phyloP scores from a whole-genome alignment of 768 basidiomycete species.

The Saitozyma sp. region DNA sequence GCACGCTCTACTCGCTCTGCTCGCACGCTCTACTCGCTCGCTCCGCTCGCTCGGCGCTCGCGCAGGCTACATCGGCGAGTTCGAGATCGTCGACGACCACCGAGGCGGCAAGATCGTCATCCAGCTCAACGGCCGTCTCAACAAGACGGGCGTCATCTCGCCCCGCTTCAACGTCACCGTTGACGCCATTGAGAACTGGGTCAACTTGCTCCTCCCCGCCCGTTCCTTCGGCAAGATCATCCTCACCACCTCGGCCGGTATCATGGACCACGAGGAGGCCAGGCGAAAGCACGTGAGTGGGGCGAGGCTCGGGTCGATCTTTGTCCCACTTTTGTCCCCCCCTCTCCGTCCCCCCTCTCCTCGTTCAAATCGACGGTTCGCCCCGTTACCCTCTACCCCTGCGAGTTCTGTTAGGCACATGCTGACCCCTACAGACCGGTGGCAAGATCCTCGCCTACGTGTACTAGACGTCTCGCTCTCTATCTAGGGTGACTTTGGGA shows the following conservation, averaged over 20 bases:
- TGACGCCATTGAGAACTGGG: slow-evolving; percentile 76
- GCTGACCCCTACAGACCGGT: slow-evolving; percentile 55
- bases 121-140: slow-evolving; percentile 95
- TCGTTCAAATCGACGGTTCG: too few relatives aligned
- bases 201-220: slow-evolving; percentile 92
- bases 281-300: slow-evolving; percentile 77
- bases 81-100: slow-evolving; percentile 98
- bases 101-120: slow-evolving; percentile 97
- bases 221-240: slow-evolving; percentile 97
- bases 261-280: slow-evolving; percentile 96
- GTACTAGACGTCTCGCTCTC: slow-evolving; percentile 60
- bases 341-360: too few relatives aligned
- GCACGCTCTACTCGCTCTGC: too few relatives aligned
- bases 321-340: background rate
- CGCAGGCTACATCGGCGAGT: slow-evolving; percentile 94
- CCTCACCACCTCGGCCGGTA: slow-evolving; percentile 95
- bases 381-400: too few relatives aligned
- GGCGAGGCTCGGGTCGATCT: background rate
- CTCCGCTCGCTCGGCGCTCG: background rate
- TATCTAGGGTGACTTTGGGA: too few relatives aligned
- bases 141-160: slow-evolving; percentile 99
- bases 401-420: background rate
- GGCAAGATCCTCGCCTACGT: slow-evolving; percentile 92
- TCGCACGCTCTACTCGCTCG: too few relatives aligned
- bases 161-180: slow-evolving; percentile 96